Percentiles rank a stretch among this genome's conserved stretches.
Evolutionary conservation across 2,329 filamentous ascomycete genomes (phyloP).

Genomic region (Epichloe typhina): DNA sequence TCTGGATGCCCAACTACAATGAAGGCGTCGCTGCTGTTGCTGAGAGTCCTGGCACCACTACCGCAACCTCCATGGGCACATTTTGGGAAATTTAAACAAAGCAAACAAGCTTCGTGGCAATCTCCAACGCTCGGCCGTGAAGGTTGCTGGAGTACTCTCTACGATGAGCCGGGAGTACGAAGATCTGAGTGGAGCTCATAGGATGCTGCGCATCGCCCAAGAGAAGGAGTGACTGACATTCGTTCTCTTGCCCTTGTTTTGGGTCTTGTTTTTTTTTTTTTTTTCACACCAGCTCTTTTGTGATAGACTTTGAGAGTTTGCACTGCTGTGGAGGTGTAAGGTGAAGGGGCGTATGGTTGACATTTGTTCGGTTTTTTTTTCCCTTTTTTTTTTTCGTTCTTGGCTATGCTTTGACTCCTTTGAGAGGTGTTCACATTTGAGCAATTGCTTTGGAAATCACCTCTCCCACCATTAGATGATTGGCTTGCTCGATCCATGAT

Average conservation of each 20-base stretch:
- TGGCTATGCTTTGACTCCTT: background rate
- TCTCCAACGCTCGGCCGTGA: too few relatives aligned
- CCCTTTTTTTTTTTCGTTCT: background rate
- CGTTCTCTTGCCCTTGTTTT: background rate
- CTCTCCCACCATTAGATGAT: background rate
- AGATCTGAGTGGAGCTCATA: too few relatives aligned
- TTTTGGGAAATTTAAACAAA: slow-evolving; percentile 23
- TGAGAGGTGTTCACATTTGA: background rate
- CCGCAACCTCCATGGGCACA: slow-evolving; percentile 17
- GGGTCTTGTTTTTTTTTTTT: background rate
- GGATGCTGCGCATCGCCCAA: background rate
- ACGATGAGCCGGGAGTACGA: background rate
- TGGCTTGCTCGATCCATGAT: background rate
- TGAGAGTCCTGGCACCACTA: slow-evolving; percentile 22
- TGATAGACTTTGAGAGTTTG: background rate
- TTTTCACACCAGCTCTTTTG: background rate
- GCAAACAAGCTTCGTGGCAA: background rate
- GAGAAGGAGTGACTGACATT: background rate
- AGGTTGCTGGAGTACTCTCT: too few relatives aligned
- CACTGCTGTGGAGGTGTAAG: background rate
- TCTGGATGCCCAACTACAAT: slow-evolving; percentile 36
- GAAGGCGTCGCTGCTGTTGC: slow-evolving; percentile 23
- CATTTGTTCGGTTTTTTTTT: background rate
- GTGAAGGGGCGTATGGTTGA: background rate
- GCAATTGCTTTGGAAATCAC: background rate